Evolutionary conservation across 1,139 yeast species (phyloP).

Genomic region (Yamadazyma mexicana): DNA sequence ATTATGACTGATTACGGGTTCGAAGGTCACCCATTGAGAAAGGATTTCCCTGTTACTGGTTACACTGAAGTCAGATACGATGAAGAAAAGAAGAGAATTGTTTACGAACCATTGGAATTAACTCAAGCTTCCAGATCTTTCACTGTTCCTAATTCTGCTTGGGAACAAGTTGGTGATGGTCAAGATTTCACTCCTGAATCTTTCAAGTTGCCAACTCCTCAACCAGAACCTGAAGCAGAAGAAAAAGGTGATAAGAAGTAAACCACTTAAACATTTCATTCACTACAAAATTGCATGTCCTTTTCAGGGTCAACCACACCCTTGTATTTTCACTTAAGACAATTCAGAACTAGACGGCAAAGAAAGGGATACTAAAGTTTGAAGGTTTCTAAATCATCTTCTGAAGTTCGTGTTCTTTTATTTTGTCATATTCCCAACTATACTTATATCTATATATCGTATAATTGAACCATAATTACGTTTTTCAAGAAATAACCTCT

Average conservation of each 20-base stretch:
- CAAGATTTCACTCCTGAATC: slow-evolving; percentile 78
- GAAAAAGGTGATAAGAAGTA: slow-evolving; percentile 32
- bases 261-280: neutral
- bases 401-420: neutral
- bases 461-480: neutral
- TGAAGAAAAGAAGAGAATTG: slow-evolving; percentile 86
- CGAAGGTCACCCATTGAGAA: slow-evolving; percentile 89
- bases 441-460: neutral
- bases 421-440: neutral
- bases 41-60: slow-evolving; percentile 92
- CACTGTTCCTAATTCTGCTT: slow-evolving; percentile 81
- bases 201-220: slow-evolving; percentile 80
- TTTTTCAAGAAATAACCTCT: neutral
- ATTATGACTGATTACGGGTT: slow-evolving; percentile 92
- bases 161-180: slow-evolving; percentile 94
- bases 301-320: neutral
- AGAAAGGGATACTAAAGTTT: neutral
- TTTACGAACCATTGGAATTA: slow-evolving; percentile 85
- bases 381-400: slow-evolving; percentile 2
- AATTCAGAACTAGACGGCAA: neutral
- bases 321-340: neutral
- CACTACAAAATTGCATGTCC: neutral
- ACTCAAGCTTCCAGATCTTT: slow-evolving; percentile 93
- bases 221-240: slow-evolving; percentile 66
- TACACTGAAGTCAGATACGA: slow-evolving; percentile 89